These are phyloP conservation scores for Babjeviella inositovora DNA, from an alignment of 805 yeast species.

Conservation along the genomic window DNA sequence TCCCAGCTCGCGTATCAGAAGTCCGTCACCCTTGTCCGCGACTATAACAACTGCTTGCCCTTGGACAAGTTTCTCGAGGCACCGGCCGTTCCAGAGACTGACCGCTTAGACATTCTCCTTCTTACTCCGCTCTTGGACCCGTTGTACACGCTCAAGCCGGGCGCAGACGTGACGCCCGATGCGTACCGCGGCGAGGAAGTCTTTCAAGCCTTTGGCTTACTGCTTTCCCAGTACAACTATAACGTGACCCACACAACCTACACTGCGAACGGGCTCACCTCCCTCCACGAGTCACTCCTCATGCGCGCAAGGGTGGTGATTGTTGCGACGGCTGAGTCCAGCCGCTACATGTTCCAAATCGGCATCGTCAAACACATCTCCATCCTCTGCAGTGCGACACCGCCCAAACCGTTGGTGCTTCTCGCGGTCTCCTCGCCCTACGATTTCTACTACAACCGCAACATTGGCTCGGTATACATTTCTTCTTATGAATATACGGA, in stretches of 20 bases:
- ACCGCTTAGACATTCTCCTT: constrained; percentile 8
- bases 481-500: constrained; percentile 47
- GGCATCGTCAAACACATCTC: constrained; percentile 43
- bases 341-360: constrained; percentile 43
- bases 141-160: constrained; percentile 5
- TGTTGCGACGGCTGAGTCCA: constrained; percentile 39
- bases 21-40: constrained; percentile 37
- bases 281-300: constrained; percentile 34
- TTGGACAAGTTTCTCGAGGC: constrained; percentile 19
- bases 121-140: constrained; percentile 17
- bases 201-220: constrained; percentile 32
- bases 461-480: constrained; percentile 37
- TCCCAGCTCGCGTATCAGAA: constrained; percentile 28
- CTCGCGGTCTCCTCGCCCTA: constrained; percentile 51
- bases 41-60: constrained; percentile 32
- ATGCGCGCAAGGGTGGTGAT: constrained; percentile 34
- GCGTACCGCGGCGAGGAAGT: constrained; percentile 26
- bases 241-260: constrained; percentile 41
- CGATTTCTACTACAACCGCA: constrained; percentile 38
- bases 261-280: constrained; percentile 39
- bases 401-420: constrained; percentile 32
- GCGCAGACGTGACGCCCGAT: constrained; percentile 4
- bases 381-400: constrained; percentile 31
- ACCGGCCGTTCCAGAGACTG: constrained; percentile 4
- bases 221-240: constrained; percentile 23